Evolutionary conservation across 306 rosid genomes (phyloP).

Genomic region (Vicia faba): DNA sequence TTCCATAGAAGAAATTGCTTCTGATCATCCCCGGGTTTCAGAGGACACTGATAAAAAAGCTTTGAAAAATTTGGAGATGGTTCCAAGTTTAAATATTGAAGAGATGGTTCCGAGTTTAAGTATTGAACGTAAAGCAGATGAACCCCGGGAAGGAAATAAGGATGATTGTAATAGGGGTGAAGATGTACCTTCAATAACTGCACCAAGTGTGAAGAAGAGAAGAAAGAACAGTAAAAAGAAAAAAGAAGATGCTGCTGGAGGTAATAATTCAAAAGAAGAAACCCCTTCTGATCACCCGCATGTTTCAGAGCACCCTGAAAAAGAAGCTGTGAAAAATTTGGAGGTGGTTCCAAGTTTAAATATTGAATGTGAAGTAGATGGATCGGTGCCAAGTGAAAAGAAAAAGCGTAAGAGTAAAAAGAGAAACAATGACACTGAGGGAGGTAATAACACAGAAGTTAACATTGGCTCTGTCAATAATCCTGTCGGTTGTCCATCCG

Average conservation of each 20-base stretch:
- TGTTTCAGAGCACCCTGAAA: constrained; percentile 28
- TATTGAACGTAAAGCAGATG: constrained; percentile 30
- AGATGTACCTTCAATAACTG: constrained; percentile 13
- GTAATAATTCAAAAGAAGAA: background rate
- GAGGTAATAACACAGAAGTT: background rate
- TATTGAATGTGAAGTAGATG: constrained; percentile 33
- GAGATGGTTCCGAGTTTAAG: background rate
- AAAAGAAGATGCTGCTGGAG: background rate
- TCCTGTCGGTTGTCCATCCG: too few species aligned
- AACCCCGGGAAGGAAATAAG: constrained; percentile 17
- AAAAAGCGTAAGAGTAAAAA: constrained; percentile 21
- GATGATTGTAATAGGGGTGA: background rate
- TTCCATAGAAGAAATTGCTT: background rate
- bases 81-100: constrained; percentile 20
- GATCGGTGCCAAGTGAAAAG: constrained; percentile 33
- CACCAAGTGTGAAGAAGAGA: constrained; percentile 36
- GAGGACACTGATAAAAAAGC: constrained; percentile 29
- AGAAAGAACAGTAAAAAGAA: constrained; percentile 15
- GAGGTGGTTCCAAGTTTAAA: constrained; percentile 30
- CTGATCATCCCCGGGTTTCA: constrained; percentile 23
- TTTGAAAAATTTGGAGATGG: constrained; percentile 19
- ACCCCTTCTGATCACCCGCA: constrained; percentile 17
- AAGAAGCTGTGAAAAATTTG: constrained; percentile 17
- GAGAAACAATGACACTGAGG: background rate
- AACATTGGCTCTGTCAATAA: too few species aligned